Evolutionary conservation across 352 stramenopile genomes (phyloP).

Genomic region (Plasmopara halstedii): DNA sequence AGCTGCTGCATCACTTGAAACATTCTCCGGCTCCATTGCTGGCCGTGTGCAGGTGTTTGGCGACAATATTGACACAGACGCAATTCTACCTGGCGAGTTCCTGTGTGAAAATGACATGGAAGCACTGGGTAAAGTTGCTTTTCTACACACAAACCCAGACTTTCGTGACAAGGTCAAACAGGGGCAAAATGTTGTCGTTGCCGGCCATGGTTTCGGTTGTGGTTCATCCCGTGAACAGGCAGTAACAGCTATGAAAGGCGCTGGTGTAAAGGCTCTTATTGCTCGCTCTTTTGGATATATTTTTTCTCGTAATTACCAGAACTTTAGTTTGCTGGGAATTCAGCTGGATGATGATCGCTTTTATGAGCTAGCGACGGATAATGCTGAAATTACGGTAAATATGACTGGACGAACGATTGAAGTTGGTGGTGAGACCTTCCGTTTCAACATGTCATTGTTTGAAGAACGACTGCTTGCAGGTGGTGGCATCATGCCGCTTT

Average conservation of each 20-base stretch:
- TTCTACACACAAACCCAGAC: constrained; percentile 80
- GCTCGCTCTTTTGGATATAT: constrained; percentile 84
- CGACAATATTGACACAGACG: constrained; percentile 87
- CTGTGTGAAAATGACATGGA: constrained; percentile 83
- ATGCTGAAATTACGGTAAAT: constrained; percentile 71
- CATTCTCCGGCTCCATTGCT: constrained; percentile 45
- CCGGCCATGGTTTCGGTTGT: constrained; percentile 74
- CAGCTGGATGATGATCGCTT: constrained; percentile 72
- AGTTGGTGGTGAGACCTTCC: constrained; percentile 62
- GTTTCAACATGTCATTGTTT: constrained; percentile 85
- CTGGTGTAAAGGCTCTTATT: constrained; percentile 74
- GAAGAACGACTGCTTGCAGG: constrained; percentile 75
- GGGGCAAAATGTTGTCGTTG: constrained; percentile 70
- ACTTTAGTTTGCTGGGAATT: constrained; percentile 79
- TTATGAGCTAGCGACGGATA: constrained; percentile 72
- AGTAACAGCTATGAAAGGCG: constrained; percentile 73
- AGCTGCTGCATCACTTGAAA: constrained; percentile 29
- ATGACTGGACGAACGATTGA: constrained; percentile 78
- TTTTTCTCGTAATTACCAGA: constrained; percentile 85
- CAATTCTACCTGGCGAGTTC: constrained; percentile 77
- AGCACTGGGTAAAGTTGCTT: constrained; percentile 74
- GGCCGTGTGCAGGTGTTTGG: constrained; percentile 75
- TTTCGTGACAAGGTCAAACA: constrained; percentile 73
- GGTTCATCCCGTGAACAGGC: constrained; percentile 81
- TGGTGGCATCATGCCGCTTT: constrained; percentile 81